Conservation (phyloP, 768 basidiomycete genomes). For the Amanita pseudoporphyria region DNA sequence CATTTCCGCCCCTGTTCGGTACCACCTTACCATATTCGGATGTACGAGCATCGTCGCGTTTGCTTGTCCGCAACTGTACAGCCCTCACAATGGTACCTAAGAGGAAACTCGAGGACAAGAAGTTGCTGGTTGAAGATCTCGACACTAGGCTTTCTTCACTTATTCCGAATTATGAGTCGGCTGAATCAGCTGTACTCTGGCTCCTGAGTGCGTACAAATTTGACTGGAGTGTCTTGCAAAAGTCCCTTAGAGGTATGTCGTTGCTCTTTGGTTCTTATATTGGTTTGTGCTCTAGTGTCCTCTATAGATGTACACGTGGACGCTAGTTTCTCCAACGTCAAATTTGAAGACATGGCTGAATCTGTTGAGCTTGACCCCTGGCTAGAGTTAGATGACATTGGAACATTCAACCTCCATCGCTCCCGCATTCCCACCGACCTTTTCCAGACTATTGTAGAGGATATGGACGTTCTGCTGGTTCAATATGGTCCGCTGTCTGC, state of each 20-base stretch:
- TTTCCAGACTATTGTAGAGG: slow-evolving; percentile 15
- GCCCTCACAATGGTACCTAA: background rate
- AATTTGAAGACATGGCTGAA: slow-evolving; percentile 12
- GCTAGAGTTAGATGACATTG: slow-evolving; percentile 10
- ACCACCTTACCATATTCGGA: no score
- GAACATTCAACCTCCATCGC: slow-evolving; percentile 12
- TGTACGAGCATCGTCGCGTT: no score
- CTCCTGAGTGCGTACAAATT: slow-evolving; percentile 9
- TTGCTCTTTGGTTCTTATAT: slow-evolving; percentile 2
- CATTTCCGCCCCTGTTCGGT: no score
- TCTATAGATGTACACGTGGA: background rate
- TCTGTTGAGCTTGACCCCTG: slow-evolving; percentile 13
- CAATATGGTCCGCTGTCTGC: slow-evolving; percentile 13
- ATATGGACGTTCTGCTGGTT: slow-evolving; percentile 14
- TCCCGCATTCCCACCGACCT: no score
- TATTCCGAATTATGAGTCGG: slow-evolving; percentile 8
- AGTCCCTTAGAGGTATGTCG: slow-evolving; percentile 8
- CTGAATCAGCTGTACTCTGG: slow-evolving; percentile 10
- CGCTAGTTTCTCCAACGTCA: background rate
- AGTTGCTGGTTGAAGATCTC: slow-evolving; percentile 6
- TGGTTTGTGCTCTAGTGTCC: background rate
- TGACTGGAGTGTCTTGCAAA: slow-evolving; percentile 9
- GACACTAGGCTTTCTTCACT: slow-evolving; percentile 7
- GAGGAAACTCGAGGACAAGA: background rate
- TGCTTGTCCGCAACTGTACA: no score